These are phyloP conservation scores for Podila epicladia DNA, from an alignment of 192 early-diverging fungal genomes.

Conservation along the genomic window DNA sequence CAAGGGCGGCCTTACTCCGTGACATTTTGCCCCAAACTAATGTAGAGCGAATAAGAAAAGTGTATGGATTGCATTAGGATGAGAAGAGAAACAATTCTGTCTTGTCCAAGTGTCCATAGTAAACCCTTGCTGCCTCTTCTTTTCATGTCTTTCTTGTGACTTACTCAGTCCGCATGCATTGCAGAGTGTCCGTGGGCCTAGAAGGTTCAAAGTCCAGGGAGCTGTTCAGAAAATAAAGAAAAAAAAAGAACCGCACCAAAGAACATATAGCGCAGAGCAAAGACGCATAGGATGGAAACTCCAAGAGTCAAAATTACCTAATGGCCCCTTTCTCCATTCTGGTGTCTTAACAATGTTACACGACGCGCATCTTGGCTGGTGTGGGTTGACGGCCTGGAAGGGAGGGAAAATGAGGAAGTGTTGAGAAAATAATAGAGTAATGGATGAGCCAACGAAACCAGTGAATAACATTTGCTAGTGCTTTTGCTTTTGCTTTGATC, in stretches of 20 bases:
- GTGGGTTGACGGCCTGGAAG: conserved; percentile 14
- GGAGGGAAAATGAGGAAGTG: too few relatives aligned
- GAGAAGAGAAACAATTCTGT: not conserved
- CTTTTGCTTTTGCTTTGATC: not conserved
- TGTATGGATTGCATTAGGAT: not conserved
- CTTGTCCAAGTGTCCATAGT: not conserved
- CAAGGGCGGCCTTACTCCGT: conserved; percentile 32
- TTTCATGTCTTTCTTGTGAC: not conserved
- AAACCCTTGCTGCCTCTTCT: too few relatives aligned
- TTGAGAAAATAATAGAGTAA: not conserved
- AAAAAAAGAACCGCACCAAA: not conserved
- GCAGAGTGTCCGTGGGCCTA: conserved; percentile 47
- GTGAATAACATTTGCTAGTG: not conserved
- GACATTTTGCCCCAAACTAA: conserved; percentile 50
- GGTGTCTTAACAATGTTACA: conserved; percentile 51
- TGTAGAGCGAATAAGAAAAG: not conserved
- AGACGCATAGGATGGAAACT: not conserved
- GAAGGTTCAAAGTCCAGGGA: too few relatives aligned
- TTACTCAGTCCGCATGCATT: conserved; percentile 52
- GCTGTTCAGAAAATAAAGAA: not conserved
- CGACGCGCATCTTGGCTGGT: conserved; percentile 37
- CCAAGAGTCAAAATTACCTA: conserved; percentile 11
- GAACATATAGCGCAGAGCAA: not conserved
- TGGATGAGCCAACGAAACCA: not conserved
- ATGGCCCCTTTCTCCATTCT: conserved; percentile 51